Conservation (phyloP, 2,329 filamentous ascomycete genomes). For the Hymenotorrendiella dingleyae region DNA sequence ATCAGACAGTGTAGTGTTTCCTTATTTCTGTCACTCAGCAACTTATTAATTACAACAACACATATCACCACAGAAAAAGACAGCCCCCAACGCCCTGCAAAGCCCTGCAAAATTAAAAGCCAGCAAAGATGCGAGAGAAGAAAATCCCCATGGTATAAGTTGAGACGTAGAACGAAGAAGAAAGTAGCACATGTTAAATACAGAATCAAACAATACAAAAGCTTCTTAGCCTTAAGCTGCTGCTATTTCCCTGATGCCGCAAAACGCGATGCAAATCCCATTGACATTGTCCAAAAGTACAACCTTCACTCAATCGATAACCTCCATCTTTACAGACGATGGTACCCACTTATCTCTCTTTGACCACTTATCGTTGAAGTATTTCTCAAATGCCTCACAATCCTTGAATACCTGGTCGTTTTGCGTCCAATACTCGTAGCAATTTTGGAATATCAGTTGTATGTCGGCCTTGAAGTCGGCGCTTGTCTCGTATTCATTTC, state of each 20-base stretch:
- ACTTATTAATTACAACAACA: no score
- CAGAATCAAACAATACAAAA: not conserved
- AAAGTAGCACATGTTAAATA: no score
- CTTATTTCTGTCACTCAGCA: no score
- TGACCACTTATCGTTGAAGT: conserved; percentile 52
- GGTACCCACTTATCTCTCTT: conserved; percentile 55
- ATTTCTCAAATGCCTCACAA: conserved; percentile 52
- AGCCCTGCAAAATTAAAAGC: not conserved
- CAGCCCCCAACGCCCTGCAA: not conserved
- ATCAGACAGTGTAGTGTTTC: no score
- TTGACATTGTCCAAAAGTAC: no score
- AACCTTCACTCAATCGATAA: conserved; percentile 5
- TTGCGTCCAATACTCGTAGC: conserved; percentile 57
- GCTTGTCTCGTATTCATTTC: conserved; percentile 43
- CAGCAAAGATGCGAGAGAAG: no score
- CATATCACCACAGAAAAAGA: no score
- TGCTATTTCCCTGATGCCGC: no score
- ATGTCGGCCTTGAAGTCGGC: conserved; percentile 52
- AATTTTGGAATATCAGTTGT: conserved; percentile 57
- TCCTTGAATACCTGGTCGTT: conserved; percentile 48
- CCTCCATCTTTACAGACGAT: conserved; percentile 44
- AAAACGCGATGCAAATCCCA: no score
- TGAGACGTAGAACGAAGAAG: no score
- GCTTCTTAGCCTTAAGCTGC: no score
- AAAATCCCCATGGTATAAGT: no score